phyloP scores from a whole-genome alignment of 1,284 basidiomycete genomes.

The Anthracocystis setariae region DNA sequence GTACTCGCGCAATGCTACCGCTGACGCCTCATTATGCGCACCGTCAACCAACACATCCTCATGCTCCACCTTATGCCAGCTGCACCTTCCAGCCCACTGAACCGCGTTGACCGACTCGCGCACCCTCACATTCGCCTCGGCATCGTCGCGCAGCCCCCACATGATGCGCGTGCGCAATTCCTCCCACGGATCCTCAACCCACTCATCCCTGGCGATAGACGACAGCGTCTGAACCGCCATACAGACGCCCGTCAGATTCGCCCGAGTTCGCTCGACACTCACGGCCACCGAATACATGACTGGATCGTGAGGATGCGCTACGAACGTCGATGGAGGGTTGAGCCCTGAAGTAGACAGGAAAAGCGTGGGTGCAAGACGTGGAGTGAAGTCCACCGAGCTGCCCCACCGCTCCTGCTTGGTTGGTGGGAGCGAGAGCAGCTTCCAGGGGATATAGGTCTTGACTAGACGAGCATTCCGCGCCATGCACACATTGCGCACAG shows the following conservation, averaged over 20 bases:
- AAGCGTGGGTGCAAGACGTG: conserved; percentile 35
- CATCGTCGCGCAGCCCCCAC: conserved; percentile 49
- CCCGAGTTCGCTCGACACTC: conserved; percentile 48
- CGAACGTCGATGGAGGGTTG: conserved; percentile 48
- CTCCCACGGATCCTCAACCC: conserved; percentile 47
- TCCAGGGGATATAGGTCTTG: conserved; percentile 49
- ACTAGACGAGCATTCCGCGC: conserved; percentile 38
- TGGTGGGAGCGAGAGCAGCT: conserved; percentile 32
- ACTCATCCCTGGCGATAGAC: conserved; percentile 60
- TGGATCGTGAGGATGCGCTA: conserved; percentile 47
- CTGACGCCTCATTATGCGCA: conserved; percentile 91
- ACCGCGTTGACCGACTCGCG: conserved; percentile 27
- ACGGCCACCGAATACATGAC: conserved; percentile 31
- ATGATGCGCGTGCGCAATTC: conserved; percentile 58
- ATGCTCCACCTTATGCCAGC: conserved; percentile 71
- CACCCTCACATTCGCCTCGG: conserved; percentile 34
- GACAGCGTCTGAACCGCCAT: conserved; percentile 63
- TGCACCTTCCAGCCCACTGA: conserved; percentile 84
- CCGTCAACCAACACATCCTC: conserved; percentile 79
- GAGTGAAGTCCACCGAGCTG: conserved; percentile 27
- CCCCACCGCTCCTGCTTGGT: conserved; percentile 32
- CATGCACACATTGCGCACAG: conserved; percentile 46
- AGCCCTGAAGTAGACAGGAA: conserved; percentile 40
- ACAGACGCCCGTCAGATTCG: conserved; percentile 52
- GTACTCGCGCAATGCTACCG: conserved; percentile 77